Evolutionary conservation across 2,329 filamentous ascomycete genomes (phyloP), one percentile per base, ranked within the genome.

Genomic region (Neocucurbitaria cava): DNA sequence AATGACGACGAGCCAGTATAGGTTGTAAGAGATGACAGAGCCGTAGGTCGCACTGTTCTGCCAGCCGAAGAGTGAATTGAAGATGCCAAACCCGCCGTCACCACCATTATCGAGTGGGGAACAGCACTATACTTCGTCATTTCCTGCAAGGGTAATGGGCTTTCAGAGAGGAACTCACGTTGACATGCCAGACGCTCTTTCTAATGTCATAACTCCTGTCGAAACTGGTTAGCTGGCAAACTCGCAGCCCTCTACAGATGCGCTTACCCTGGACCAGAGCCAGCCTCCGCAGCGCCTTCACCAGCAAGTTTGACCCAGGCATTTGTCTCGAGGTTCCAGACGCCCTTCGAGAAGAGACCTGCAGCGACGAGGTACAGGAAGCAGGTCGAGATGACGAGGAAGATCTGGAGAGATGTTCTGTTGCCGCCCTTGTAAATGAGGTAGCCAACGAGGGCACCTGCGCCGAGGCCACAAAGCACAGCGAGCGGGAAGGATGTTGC

Each of bases 11-110:
- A 95, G 77, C 92, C 92, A 96, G 79, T 96, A 96, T 15, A 94
- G 54, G 72, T 95, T 96, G 79, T 96, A 96, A 1, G 89, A 87
- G 59, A 96, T 87, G 60, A 96, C 89, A 1, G 90, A 93, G 46
- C 92, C 91, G 66, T 94, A 92, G 1, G 92, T 96, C 5, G 90
- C 92, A 11, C 89, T 91, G 78, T 96, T 96, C 57, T 87, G 85
- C 92, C 92, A 96, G 54, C 92, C 92, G 10, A 96, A 81, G 48
- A 96, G 82, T 54, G 90, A 87, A 66, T 96, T 94, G 81, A 96
- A 92, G 62, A 96, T 87, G 50, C 90, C 91, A 92, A 91, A 96
- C 40, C 89, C 90, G 33, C 88, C 87, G 33, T 88, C 87, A 43
- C 89, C 89, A 24, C 89, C 89, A 58, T 91, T 87, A 35, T 88